Evolutionary conservation across 23 red algal genomes (phyloP).

Genomic region (Pyropia haitanensis): DNA sequence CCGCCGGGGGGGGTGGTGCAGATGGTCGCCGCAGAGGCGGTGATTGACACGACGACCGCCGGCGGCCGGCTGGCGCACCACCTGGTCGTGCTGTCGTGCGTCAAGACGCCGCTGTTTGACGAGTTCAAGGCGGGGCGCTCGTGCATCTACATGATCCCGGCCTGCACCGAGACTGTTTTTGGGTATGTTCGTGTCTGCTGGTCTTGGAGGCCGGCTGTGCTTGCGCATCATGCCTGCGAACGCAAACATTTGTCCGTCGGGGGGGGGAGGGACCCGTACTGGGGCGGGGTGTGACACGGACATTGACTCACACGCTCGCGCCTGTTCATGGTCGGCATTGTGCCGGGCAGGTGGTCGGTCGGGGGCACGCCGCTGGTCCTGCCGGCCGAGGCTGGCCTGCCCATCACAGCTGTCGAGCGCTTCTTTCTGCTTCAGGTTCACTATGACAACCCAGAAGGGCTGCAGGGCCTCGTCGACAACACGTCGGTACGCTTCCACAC

Average conservation of each 20-base stretch:
- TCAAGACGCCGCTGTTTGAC: slow-evolving; percentile 1
- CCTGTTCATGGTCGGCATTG: too few relatives aligned
- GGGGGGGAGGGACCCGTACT: too few relatives aligned
- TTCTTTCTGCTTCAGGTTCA: slow-evolving; percentile 38
- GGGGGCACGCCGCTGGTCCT: neutral
- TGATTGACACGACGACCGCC: slow-evolving; percentile 18
- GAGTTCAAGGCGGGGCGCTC: too few relatives aligned
- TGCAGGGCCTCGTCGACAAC: slow-evolving; percentile 6
- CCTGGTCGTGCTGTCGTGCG: slow-evolving; percentile 40
- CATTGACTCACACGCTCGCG: too few relatives aligned
- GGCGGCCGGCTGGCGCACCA: slow-evolving; percentile 9
- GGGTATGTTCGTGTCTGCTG: neutral
- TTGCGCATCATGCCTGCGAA: too few relatives aligned
- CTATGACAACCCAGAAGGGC: slow-evolving; percentile 25
- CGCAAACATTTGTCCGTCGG: too few relatives aligned
- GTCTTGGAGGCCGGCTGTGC: neutral
- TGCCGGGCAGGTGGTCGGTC: too few relatives aligned
- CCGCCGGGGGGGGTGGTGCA: slow-evolving; percentile 12
- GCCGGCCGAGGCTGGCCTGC: slow-evolving; percentile 32
- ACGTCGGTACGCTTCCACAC: slow-evolving; percentile 18
- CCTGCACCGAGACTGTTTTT: neutral
- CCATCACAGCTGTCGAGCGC: slow-evolving; percentile 2
- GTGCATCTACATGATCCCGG: neutral
- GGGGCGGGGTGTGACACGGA: too few relatives aligned
- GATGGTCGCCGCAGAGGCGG: slow-evolving; percentile 40